Conservation (phyloP, 495 filamentous ascomycete species). For the Penicillium taxi region DNA sequence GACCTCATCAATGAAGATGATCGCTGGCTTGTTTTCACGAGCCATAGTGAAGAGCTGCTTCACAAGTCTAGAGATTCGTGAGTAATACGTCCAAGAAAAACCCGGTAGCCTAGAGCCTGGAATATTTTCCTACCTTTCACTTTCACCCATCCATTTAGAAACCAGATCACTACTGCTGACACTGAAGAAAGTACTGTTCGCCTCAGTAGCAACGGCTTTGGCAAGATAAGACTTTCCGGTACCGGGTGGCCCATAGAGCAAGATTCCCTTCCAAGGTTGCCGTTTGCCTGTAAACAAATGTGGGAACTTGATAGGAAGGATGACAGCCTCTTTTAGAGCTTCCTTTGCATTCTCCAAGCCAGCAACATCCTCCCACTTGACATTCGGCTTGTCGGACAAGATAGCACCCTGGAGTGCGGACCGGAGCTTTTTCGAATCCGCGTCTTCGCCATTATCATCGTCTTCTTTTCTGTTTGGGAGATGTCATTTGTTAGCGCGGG, state of each 20-base stretch:
- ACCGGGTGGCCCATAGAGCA: slow-evolving; percentile 92
- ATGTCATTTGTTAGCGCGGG: no score
- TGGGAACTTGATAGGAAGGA: slow-evolving; percentile 96
- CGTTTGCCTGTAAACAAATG: slow-evolving; percentile 95
- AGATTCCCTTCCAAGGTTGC: slow-evolving; percentile 95
- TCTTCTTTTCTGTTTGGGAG: slow-evolving; percentile 41
- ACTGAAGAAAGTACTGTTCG: slow-evolving; percentile 99
- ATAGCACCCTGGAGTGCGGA: slow-evolving; percentile 89
- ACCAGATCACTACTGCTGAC: slow-evolving; percentile 95
- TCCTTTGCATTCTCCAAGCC: slow-evolving; percentile 93
- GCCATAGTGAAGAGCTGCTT: slow-evolving; percentile 98
- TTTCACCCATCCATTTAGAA: slow-evolving; percentile 99
- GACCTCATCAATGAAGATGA: slow-evolving; percentile 99
- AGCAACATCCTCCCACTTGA: slow-evolving; percentile 98
- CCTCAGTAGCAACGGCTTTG: slow-evolving; percentile 95
- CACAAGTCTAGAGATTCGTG: slow-evolving; percentile 57
- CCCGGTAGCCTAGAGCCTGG: neutral
- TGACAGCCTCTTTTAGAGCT: slow-evolving; percentile 93
- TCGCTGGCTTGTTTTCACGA: slow-evolving; percentile 93
- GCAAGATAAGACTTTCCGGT: slow-evolving; percentile 96
- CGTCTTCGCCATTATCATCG: slow-evolving; percentile 64
- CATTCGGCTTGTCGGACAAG: slow-evolving; percentile 85
- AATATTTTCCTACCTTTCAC: slow-evolving; percentile 63
- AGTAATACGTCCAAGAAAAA: slow-evolving; percentile 6
- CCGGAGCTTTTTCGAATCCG: slow-evolving; percentile 89